Evolutionary conservation across 495 filamentous ascomycete genomes (phyloP).

Genomic region (Staphylotrichum tortipilum): DNA sequence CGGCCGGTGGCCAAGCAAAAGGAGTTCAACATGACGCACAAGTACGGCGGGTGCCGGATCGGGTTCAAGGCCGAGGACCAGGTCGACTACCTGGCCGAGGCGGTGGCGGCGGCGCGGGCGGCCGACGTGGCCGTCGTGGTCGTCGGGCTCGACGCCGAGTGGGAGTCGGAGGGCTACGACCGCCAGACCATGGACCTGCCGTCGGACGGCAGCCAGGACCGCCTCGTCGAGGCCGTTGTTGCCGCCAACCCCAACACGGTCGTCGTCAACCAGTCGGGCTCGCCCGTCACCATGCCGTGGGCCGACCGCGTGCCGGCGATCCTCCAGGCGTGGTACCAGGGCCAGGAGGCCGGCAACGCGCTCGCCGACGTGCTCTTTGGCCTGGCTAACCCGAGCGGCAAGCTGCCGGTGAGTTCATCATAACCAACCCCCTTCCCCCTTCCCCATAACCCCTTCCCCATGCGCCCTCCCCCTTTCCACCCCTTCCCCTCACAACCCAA

Average conservation of each 20-base stretch:
- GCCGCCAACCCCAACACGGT: slow-evolving; percentile 64
- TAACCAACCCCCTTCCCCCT: background rate
- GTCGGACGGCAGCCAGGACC: slow-evolving; percentile 58
- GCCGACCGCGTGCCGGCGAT: slow-evolving; percentile 56
- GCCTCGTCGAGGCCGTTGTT: slow-evolving; percentile 60
- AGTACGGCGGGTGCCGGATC: slow-evolving; percentile 68
- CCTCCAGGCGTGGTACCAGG: slow-evolving; percentile 71
- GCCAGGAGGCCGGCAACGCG: slow-evolving; percentile 85
- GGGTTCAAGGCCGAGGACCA: slow-evolving; percentile 62
- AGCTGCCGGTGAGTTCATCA: slow-evolving; percentile 53
- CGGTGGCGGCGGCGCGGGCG: slow-evolving; percentile 55
- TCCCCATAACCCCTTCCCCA: slow-evolving; percentile 29
- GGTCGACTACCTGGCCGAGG: slow-evolving; percentile 62
- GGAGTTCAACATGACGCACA: slow-evolving; percentile 44
- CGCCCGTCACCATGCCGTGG: slow-evolving; percentile 83
- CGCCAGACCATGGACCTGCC: slow-evolving; percentile 78
- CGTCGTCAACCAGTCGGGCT: slow-evolving; percentile 76
- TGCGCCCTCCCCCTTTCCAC: no score
- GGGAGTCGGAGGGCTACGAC: slow-evolving; percentile 85
- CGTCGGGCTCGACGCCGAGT: slow-evolving; percentile 74
- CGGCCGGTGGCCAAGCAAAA: slow-evolving; percentile 45
- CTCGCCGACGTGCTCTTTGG: slow-evolving; percentile 83
- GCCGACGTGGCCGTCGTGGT: slow-evolving; percentile 72
- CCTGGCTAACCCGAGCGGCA: slow-evolving; percentile 72
- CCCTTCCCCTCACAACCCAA: no score